Evolutionary conservation across 225 moss, liverwort and hornwort species (phyloP), one percentile per base, ranked within the genome.

Genomic region (Straminergon stramineum): DNA sequence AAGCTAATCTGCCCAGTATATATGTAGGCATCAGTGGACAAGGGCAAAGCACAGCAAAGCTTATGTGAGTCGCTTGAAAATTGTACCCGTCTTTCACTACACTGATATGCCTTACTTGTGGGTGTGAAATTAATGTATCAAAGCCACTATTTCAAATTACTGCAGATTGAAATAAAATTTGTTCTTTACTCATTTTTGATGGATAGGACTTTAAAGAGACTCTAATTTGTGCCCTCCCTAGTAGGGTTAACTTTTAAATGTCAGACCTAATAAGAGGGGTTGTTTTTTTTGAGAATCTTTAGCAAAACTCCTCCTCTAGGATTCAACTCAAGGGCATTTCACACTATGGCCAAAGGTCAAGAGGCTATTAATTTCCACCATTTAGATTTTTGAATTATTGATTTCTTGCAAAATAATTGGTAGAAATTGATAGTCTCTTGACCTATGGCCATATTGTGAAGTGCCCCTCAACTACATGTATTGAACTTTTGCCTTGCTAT

Each of bases 261-360:
- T 23, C 4, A 23, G 10, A n/a, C 7, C 13, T 24, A 69, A 1
- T 13, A 0, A 23, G 1, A n/a, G 4, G 6, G 22, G 7, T 6
- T 70, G 12, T 2, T 7, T 23, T 70, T 70, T 70, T 4, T 22
- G 4, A 37, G 21, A 69, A n/a, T n/a, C 34, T 66, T 66, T 0
- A 35, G 18, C 35, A 66, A 18, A 34, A 66, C 1, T 66, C 66
- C n/a, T n/a, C n/a, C 18, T 65, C 5, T 2, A 34, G 5, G 17
- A 34, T 17, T 66, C n/a, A n/a, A 34, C 8, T 32, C 5, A 32
- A 2, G 32, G 8, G 9, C 9, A 34, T 32, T 32, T 65, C 34
- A 34, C 4, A 5, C 17, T 17, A 65, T 32, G 32, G 8, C 17
- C 32, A 32, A 65, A 48, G 48, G 48, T 48, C 48, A 48, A 48